Evolutionary conservation across 257 asterid genomes (phyloP).

Genomic region (Ilex aquifolium): DNA sequence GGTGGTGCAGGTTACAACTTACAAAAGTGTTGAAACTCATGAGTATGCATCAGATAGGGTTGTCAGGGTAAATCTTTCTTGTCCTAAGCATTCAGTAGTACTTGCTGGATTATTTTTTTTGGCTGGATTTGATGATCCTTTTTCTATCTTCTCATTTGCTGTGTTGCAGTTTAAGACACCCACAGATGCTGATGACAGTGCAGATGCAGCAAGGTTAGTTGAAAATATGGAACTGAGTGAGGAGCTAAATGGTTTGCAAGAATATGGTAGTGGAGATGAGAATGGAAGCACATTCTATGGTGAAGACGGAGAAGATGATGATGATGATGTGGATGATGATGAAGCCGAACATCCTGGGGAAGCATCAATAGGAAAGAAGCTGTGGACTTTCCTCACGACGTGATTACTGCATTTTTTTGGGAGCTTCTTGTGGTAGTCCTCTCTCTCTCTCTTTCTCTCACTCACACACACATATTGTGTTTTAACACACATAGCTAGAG

Average conservation of each 20-base stretch:
- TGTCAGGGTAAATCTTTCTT: constrained; percentile 32
- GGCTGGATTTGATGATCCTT: constrained; percentile 19
- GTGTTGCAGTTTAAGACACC: constrained; percentile 39
- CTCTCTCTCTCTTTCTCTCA: no score
- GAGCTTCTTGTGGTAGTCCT: no score
- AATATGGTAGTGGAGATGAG: constrained; percentile 25
- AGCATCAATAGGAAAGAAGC: constrained; percentile 81
- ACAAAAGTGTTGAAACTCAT: constrained; percentile 27
- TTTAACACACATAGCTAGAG: no score
- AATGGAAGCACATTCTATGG: constrained; percentile 27
- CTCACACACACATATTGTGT: no score
- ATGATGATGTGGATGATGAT: constrained; percentile 35
- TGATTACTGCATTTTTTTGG: constrained; percentile 13
- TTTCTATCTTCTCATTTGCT: constrained; percentile 1
- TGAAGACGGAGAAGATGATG: constrained; percentile 17
- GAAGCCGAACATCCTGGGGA: constrained; percentile 77
- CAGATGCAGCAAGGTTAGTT: constrained; percentile 19
- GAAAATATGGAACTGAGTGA: constrained; percentile 42
- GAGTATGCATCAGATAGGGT: constrained; percentile 25
- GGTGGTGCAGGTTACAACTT: constrained; percentile 27
- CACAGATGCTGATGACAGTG: constrained; percentile 17
- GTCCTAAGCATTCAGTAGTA: no score
- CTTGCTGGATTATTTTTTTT: no score
- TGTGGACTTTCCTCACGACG: constrained; percentile 88
- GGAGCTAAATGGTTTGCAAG: constrained; percentile 52